Evolutionary conservation across 345 rosid genomes (phyloP).

Genomic region (Syzygium oleosum): DNA sequence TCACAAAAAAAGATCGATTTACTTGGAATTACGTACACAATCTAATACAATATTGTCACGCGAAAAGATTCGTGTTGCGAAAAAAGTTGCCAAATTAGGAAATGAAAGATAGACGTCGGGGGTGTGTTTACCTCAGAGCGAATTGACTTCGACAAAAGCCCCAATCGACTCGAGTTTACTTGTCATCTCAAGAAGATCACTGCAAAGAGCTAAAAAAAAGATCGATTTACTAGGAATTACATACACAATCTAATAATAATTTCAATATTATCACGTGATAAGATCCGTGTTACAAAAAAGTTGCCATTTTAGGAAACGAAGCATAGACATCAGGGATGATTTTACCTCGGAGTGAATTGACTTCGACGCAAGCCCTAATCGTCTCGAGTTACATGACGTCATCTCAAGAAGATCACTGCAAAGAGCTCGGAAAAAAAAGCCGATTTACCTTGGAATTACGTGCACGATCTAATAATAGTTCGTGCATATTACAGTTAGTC

Average conservation of each 20-base stretch:
- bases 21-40: too few species aligned
- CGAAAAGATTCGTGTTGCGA: too few species aligned
- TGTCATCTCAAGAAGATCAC: not conserved
- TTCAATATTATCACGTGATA: too few species aligned
- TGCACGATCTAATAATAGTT: not conserved
- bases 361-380: accelerated
- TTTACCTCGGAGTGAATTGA: not conserved
- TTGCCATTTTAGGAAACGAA: too few species aligned
- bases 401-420: not conserved
- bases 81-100: too few species aligned
- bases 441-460: not conserved
- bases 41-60: too few species aligned
- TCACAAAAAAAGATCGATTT: not conserved
- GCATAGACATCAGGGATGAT: not conserved
- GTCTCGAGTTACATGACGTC: not conserved
- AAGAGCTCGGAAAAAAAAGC: not conserved
- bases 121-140: too few species aligned
- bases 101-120: too few species aligned
- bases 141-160: not conserved
- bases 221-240: not conserved
- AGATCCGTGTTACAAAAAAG: too few species aligned
- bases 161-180: not conserved
- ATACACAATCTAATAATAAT: not conserved
- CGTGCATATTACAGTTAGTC: not conserved
- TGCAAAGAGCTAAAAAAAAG: not conserved